Conservation (phyloP, 441 rosid species). For the Populus hybrid region DNA sequence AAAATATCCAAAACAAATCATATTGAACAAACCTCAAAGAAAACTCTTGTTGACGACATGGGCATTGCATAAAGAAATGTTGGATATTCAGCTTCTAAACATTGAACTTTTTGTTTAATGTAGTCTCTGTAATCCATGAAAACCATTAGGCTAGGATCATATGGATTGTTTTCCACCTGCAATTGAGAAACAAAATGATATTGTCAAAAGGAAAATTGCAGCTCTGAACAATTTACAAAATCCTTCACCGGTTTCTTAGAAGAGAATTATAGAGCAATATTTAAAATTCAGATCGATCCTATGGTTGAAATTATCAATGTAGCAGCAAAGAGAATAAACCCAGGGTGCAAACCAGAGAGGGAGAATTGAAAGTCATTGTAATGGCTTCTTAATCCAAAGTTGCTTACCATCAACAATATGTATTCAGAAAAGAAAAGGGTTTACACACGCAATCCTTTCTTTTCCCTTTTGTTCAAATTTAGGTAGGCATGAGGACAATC, state of each 20-base stretch:
- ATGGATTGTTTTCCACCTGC: slow-evolving; percentile 93
- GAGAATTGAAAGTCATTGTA: not conserved
- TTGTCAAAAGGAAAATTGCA: not conserved
- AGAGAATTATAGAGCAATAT: not conserved
- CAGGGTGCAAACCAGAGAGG: not conserved
- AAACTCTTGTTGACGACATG: slow-evolving; percentile 73
- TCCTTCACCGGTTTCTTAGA: not conserved
- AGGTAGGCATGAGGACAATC: not conserved
- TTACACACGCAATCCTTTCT: not conserved
- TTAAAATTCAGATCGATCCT: not conserved
- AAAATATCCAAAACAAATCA: slow-evolving; percentile 9
- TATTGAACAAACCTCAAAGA: slow-evolving; percentile 67
- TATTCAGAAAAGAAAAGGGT: not conserved
- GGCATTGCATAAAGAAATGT: slow-evolving; percentile 94
- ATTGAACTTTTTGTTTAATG: slow-evolving; percentile 43
- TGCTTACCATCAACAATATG: not conserved
- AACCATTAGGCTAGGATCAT: slow-evolving; percentile 92
- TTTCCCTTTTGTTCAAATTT: not conserved
- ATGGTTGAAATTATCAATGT: not conserved
- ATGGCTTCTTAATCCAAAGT: not conserved
- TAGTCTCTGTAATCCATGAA: slow-evolving; percentile 97
- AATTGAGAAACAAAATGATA: slow-evolving; percentile 20
- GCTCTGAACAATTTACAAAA: not conserved
- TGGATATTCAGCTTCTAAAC: slow-evolving; percentile 69
- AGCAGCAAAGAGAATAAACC: not conserved